A percentile compares a stretch with the other conserved stretches of the same genome.
These are phyloP conservation scores for Aspergillus indologenus DNA, from an alignment of 495 filamentous ascomycete genomes.

Conservation along the genomic window DNA sequence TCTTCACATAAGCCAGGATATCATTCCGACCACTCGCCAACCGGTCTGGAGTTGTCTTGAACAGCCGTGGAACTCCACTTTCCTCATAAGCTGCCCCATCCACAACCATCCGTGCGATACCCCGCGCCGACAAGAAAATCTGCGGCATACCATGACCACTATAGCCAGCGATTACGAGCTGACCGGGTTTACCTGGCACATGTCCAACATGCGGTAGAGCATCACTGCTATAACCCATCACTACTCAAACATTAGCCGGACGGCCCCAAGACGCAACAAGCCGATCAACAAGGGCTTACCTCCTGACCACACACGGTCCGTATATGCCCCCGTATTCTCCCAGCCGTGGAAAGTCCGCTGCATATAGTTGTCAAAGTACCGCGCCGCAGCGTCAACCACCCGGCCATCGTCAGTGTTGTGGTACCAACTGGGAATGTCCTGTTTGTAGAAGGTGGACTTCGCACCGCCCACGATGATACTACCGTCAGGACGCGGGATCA, in stretches of 20 bases:
- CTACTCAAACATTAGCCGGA: conserved; percentile 16
- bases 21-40: conserved; percentile 25
- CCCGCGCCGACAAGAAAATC: conserved; percentile 44
- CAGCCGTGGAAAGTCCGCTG: conserved; percentile 46
- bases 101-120: conserved; percentile 42
- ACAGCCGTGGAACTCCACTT: conserved; percentile 38
- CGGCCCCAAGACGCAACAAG: background rate
- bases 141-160: conserved; percentile 52
- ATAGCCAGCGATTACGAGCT: conserved; percentile 47
- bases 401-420: conserved; percentile 47
- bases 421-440: conserved; percentile 43
- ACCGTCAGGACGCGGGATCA: conserved; percentile 48
- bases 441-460: conserved; percentile 28
- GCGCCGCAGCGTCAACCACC: conserved; percentile 36
- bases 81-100: conserved; percentile 32
- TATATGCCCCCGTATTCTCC: conserved; percentile 43
- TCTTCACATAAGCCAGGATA: conserved; percentile 14
- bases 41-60: conserved; percentile 34
- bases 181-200: conserved; percentile 40
- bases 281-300: conserved; percentile 29
- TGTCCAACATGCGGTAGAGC: conserved; percentile 42
- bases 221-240: conserved; percentile 43
- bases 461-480: conserved; percentile 54
- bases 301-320: conserved; percentile 51
- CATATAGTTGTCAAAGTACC: conserved; percentile 50